Base-by-base conservation (phyloP, 2,329 filamentous ascomycete species). In the Tothia fuscella region DNA sequence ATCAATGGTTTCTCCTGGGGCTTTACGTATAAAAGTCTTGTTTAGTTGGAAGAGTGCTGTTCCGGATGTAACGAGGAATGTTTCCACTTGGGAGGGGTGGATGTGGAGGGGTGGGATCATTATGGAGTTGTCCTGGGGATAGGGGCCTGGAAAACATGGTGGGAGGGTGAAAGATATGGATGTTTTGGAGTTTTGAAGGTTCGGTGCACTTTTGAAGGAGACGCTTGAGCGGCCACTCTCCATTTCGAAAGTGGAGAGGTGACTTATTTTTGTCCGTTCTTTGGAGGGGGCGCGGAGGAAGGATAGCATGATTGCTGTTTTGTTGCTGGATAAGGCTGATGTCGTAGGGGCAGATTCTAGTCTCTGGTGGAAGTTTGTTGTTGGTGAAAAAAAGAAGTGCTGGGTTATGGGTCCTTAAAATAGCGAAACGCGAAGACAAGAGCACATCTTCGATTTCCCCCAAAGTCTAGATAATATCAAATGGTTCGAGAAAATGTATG, bases 21-120 rank as follows among this genome's bases (percentile, higher is more conserved):
- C 9, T 7, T 9, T 34, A 16, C 9, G 10, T 7, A 34, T 34
- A 9, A 13, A 10, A 9, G 10, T 16, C 7, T 16, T 9, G 14
- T 17, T 16, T 7, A 34, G 12, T 12, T 9, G 7, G 31, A 34
- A 34, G 17, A 34, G 31, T 9, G 31, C 31, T 9, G 31, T 34
- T 34, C 31, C 31, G 10, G 10, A 13, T 17, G 16, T 17, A 7
- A 34, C 14, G 7, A 7, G 10, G 31, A 34, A 34, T 7, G 31
- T 34, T 16, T 34, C 31, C 31, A 9, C 7, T 16, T 34, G 31
- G 14, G 10, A 13, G 7, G 31, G 31, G 16, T 34, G 31, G 12
- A 17, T 7, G 31, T 34, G 31, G 31, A 34, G 17, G 31, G 31
- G 9, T 34, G 31, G 31, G 7, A 34, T 34, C 31, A 34, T 34